phyloP scores from a whole-genome alignment of 352 stramenopile genomes.

The Nothophytophthora sp. region DNA sequence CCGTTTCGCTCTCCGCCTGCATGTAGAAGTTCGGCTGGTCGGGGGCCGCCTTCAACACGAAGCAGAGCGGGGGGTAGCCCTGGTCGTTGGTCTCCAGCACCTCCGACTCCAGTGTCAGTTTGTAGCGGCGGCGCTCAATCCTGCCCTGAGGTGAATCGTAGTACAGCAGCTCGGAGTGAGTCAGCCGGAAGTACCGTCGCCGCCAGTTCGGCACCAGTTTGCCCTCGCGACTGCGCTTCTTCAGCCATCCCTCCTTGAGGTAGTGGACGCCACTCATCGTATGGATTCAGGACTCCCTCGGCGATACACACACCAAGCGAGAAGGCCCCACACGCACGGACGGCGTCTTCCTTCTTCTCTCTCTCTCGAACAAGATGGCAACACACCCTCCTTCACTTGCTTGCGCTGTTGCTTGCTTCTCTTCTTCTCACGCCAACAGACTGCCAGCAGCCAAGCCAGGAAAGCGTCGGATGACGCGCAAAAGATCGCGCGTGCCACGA shows the following conservation, averaged over 20 bases:
- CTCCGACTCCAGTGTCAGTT: constrained; percentile 52
- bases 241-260: constrained; percentile 75
- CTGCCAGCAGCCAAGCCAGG: background rate
- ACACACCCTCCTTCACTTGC: constrained; percentile 2
- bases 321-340: constrained; percentile 1
- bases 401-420: constrained; percentile 6
- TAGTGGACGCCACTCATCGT: constrained; percentile 33
- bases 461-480: background rate
- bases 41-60: constrained; percentile 53
- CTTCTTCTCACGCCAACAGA: constrained; percentile 6
- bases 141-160: constrained; percentile 38
- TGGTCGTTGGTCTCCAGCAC: constrained; percentile 70
- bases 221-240: constrained; percentile 55
- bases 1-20: constrained; percentile 58
- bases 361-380: too few species aligned
- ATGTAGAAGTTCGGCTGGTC: constrained; percentile 51
- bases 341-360: background rate
- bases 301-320: background rate
- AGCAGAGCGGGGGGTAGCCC: constrained; percentile 55
- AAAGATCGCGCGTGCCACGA: constrained; percentile 19
- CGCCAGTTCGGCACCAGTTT: constrained; percentile 52
- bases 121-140: constrained; percentile 35
- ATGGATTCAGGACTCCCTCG: background rate
- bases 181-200: constrained; percentile 72
- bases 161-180: constrained; percentile 62